These are phyloP conservation scores for Trichoderma brevicompactum DNA, from an alignment of 2,329 filamentous ascomycete genomes.

Conservation along the genomic window DNA sequence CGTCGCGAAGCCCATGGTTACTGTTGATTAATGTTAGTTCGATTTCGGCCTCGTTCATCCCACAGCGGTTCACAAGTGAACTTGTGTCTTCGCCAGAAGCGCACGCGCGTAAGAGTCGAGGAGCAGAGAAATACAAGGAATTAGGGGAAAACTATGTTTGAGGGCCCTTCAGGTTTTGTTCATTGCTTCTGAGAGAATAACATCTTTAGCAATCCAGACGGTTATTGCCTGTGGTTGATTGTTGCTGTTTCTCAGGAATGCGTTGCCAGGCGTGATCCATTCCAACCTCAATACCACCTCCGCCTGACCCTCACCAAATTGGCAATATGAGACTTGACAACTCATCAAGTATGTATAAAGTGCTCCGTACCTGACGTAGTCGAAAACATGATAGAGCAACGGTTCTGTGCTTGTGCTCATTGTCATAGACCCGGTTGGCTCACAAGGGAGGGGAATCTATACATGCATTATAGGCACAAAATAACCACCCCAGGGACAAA, in stretches of 20 bases:
- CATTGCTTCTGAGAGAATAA: constrained; percentile 6
- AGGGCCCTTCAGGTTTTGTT: constrained; percentile 14
- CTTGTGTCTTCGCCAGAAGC: background rate
- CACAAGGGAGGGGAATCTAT: background rate
- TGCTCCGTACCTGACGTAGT: background rate
- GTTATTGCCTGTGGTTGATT: constrained; percentile 34
- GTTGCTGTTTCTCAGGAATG: constrained; percentile 44
- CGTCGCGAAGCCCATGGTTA: constrained; percentile 9
- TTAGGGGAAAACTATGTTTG: background rate
- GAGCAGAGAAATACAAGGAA: background rate
- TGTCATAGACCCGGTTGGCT: background rate
- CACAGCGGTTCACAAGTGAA: background rate
- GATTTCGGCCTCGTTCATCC: background rate
- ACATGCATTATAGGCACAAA: background rate
- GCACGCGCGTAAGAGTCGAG: background rate
- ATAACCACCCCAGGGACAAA: background rate
- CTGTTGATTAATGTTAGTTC: background rate
- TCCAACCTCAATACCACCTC: constrained; percentile 38
- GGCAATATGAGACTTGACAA: constrained; percentile 5
- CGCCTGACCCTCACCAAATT: background rate
- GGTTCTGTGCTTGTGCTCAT: background rate
- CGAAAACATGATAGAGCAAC: background rate
- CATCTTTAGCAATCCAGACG: constrained; percentile 2
- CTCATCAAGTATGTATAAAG: constrained; percentile 5
- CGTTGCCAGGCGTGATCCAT: constrained; percentile 46